A percentile compares a stretch with the other conserved stretches of the same genome.
These are phyloP conservation scores for Aureobasidium vineae DNA, from an alignment of 2,329 filamentous ascomycete genomes.

Conservation along the genomic window DNA sequence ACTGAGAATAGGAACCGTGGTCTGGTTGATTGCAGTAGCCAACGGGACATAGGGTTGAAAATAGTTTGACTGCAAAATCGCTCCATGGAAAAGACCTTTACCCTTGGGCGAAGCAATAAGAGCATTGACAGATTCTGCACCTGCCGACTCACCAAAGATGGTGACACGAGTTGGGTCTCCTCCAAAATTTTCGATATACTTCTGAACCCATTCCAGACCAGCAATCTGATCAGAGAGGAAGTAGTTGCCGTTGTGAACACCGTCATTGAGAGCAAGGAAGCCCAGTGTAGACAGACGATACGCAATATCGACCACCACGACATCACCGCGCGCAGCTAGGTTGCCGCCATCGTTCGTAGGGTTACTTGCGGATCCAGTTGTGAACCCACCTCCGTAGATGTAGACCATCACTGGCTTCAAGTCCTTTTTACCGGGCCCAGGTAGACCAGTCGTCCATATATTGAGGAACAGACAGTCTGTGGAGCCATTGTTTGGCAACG, in stretches of 20 bases:
- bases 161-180: constrained; percentile 29
- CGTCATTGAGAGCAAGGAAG: constrained; percentile 42
- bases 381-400: constrained; percentile 42
- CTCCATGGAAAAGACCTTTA: constrained; percentile 49
- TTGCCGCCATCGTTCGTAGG: constrained; percentile 49
- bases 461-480: constrained; percentile 44
- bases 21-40: constrained; percentile 25
- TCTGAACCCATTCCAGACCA: constrained; percentile 43
- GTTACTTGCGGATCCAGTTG: constrained; percentile 45
- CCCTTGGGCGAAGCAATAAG: constrained; percentile 48
- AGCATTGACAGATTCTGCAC: constrained; percentile 45
- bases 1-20: constrained; percentile 30
- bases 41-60: constrained; percentile 28
- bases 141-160: constrained; percentile 32
- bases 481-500: constrained; percentile 28
- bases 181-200: constrained; percentile 27
- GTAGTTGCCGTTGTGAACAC: constrained; percentile 51
- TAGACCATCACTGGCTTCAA: constrained; percentile 49
- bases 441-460: constrained; percentile 42
- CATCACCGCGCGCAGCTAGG: constrained; percentile 48
- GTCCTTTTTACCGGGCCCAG: constrained; percentile 31
- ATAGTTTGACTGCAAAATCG: constrained; percentile 40
- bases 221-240: constrained; percentile 52
- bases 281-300: constrained; percentile 43
- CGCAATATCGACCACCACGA: constrained; percentile 47